Evolutionary conservation across 495 filamentous ascomycete species (phyloP).

Genomic region (Copromyces sp.): DNA sequence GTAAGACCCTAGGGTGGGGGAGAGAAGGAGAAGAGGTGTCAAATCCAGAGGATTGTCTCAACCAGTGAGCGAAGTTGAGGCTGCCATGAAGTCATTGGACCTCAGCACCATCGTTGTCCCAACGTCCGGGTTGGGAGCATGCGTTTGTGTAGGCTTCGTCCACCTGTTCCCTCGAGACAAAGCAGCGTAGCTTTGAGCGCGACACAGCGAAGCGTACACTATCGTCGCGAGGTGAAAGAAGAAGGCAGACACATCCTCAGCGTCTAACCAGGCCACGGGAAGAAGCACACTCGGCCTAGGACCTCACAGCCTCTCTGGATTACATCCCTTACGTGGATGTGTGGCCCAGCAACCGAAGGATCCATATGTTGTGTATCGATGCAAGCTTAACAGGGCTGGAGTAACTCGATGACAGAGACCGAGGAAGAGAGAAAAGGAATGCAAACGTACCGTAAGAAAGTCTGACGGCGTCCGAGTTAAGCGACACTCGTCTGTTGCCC

Average conservation of each 20-base stretch:
- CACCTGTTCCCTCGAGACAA: not conserved
- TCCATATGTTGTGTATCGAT: constrained; percentile 14
- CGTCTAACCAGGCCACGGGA: not conserved
- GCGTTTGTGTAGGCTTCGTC: not conserved
- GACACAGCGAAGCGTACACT: not conserved
- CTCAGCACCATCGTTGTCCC: not conserved
- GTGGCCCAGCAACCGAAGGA: constrained; percentile 1
- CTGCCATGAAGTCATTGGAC: constrained; percentile 7
- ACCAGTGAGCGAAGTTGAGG: constrained; percentile 4
- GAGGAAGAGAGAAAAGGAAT: constrained; percentile 7
- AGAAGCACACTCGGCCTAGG: not conserved
- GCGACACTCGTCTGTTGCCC: not conserved
- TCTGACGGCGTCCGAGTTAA: constrained; percentile 2
- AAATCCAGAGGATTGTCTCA: not conserved
- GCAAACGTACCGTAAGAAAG: constrained; percentile 16
- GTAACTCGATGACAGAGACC: constrained; percentile 2
- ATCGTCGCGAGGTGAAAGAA: not conserved
- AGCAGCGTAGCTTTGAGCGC: not conserved
- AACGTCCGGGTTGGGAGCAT: not conserved
- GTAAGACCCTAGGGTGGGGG: not conserved
- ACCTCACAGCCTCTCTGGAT: not conserved
- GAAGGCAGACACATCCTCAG: not conserved
- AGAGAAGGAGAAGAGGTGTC: constrained; percentile 1
- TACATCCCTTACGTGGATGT: constrained; percentile 6
- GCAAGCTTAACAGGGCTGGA: constrained; percentile 9